Base-by-base conservation (phyloP, 345 rosid species). In the Eucalyptus regnans region DNA sequence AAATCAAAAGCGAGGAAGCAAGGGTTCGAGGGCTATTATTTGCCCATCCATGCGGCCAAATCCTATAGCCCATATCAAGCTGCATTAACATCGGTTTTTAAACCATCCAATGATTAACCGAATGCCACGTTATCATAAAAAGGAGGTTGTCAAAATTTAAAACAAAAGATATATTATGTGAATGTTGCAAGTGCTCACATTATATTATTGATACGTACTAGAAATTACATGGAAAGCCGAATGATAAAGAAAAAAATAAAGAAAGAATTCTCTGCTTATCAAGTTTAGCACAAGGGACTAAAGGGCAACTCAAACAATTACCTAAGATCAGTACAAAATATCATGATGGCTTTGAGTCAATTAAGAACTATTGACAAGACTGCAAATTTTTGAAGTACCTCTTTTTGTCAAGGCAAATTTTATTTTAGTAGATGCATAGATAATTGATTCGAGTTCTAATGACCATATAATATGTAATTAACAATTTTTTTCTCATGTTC, bases 351-450 rank as follows among this genome's bases (percentile, higher is more conserved):
- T 56, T 0, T 56, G 12, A 23, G 62, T 56, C 29, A 56, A 56
- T 56, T 9, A 10, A 56, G 62, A 56, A 23, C 6, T 56, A 2
- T 0, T 0, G 6, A 56, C 62, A 56, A 56, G 29, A 56, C 1
- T 4, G 1, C 6, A 1, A 56, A 1, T 56, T 23, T 56, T 56
- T 56, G 1, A 56, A 56, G 13, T 23, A 9, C 29, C 62, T 0
- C 27, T 23, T 23, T 56, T 56, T 9, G 5, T 33, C 62, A 56
- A 56, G 62, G 12, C 0, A 56, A 23, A 23, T 23, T 56, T 29
- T 23, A 56, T 23, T 56, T 56, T 0, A 4, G 1, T 56, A 4
- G 6, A 56, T 56, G 4, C 0, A 23, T 23, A 23, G 1, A 56
- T 23, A 23, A 56, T 23, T 10, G 2, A 56, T 56, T 56, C 0